phyloP scores from a whole-genome alignment of 495 filamentous ascomycete species.

The Aspergillus avenaceus region DNA sequence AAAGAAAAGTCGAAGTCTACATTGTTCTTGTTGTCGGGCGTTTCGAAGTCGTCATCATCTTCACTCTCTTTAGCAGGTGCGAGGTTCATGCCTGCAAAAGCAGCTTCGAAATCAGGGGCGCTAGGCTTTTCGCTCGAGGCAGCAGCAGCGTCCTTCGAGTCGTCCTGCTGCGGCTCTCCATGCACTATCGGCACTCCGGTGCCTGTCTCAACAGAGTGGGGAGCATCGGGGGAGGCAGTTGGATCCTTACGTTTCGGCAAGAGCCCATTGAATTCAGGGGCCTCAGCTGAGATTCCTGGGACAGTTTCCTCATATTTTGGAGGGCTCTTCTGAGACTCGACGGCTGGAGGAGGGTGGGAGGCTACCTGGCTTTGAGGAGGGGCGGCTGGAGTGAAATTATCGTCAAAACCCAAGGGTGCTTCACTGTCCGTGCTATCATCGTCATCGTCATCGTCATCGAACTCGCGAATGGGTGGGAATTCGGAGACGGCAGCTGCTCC shows the following conservation, averaged over 20 bases:
- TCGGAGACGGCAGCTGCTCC: slow-evolving; percentile 49
- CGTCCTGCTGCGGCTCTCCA: slow-evolving; percentile 29
- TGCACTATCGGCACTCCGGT: slow-evolving; percentile 41
- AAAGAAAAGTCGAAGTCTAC: slow-evolving; percentile 71
- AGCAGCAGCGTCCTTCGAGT: slow-evolving; percentile 10
- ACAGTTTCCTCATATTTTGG: slow-evolving; percentile 56
- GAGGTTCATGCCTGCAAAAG: slow-evolving; percentile 74
- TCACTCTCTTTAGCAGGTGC: slow-evolving; percentile 67
- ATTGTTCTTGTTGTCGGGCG: slow-evolving; percentile 37
- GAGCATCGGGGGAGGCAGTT: slow-evolving; percentile 45
- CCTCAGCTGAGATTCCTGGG: slow-evolving; percentile 38
- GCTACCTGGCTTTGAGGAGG: slow-evolving; percentile 44
- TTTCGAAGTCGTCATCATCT: slow-evolving; percentile 58
- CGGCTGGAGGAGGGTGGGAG: slow-evolving; percentile 37
- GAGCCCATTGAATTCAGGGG: slow-evolving; percentile 60
- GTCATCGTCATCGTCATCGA: slow-evolving; percentile 72
- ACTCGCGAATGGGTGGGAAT: slow-evolving; percentile 89
- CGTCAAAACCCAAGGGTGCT: slow-evolving; percentile 72
- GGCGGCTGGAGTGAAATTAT: slow-evolving; percentile 78
- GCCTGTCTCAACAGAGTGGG: slow-evolving; percentile 39
- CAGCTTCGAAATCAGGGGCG: slow-evolving; percentile 75
- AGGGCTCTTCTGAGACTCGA: slow-evolving; percentile 59
- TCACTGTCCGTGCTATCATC: slow-evolving; percentile 70
- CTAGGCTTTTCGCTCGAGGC: slow-evolving; percentile 27
- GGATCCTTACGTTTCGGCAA: slow-evolving; percentile 63